These are phyloP conservation scores for Senna tora DNA, from an alignment of 306 rosid genomes.

Conservation along the genomic window DNA sequence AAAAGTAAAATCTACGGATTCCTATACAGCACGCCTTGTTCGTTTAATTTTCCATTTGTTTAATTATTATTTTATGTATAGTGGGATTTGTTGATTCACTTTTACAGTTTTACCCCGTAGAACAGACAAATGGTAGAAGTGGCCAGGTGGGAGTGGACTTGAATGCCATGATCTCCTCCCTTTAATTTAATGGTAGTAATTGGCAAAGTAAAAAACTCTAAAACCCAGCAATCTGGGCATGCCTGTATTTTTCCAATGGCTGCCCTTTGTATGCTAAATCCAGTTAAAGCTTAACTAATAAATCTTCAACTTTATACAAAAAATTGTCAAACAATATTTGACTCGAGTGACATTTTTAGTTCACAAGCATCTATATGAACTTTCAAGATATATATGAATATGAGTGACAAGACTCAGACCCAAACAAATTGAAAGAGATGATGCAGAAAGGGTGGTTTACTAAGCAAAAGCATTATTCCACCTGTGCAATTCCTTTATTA, in stretches of 20 bases:
- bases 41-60: not conserved
- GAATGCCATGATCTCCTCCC: slow-evolving; percentile 18
- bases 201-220: too few relatives aligned
- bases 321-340: too few relatives aligned
- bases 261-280: too few relatives aligned
- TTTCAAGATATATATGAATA: too few relatives aligned
- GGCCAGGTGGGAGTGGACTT: not conserved
- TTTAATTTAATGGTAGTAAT: slow-evolving; percentile 10
- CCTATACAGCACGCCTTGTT: not conserved
- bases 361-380: too few relatives aligned
- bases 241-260: too few relatives aligned
- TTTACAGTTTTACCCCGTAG: not conserved
- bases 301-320: too few relatives aligned
- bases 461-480: not conserved
- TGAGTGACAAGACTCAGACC: not conserved
- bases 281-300: not conserved
- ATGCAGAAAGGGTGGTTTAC: not conserved
- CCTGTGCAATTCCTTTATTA: not conserved
- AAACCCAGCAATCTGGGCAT: not conserved
- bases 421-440: not conserved
- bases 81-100: not conserved
- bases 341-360: too few relatives aligned
- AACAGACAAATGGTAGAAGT: not conserved
- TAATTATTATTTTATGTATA: not conserved
- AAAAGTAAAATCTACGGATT: slow-evolving; percentile 9